These are phyloP conservation scores for Sclerotinia subarctica DNA, from an alignment of 2,329 filamentous ascomycete species.

Conservation along the genomic window DNA sequence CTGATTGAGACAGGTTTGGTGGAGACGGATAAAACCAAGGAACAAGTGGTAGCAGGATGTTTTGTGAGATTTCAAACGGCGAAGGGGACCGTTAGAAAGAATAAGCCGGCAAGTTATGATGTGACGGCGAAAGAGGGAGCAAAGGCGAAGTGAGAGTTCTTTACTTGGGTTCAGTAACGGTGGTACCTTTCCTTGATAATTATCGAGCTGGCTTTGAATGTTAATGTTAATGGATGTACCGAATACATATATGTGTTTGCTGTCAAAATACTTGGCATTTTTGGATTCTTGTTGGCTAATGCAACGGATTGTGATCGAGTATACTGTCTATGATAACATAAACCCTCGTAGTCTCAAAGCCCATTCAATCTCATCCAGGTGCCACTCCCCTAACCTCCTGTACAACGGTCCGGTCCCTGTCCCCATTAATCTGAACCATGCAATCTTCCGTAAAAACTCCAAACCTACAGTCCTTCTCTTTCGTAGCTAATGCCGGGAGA, in stretches of 20 bases:
- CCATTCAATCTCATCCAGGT: not conserved
- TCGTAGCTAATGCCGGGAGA: slow-evolving; percentile 55
- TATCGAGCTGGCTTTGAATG: not conserved
- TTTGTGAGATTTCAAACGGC: slow-evolving; percentile 23
- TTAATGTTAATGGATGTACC: not conserved
- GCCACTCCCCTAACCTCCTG: not conserved
- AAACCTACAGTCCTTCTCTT: slow-evolving; percentile 14
- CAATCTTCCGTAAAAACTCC: slow-evolving; percentile 7
- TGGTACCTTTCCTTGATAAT: not conserved
- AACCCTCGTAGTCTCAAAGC: not conserved
- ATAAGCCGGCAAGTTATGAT: slow-evolving; percentile 21
- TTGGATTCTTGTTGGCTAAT: not conserved
- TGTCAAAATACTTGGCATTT: not conserved
- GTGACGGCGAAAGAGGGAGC: not conserved
- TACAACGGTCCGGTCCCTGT: not conserved
- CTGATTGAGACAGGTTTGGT: slow-evolving; percentile 24
- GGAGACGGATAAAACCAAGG: slow-evolving; percentile 14
- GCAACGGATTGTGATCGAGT: not conserved
- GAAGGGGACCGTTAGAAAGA: slow-evolving; percentile 21
- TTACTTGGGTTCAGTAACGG: not conserved
- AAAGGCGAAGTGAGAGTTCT: not conserved
- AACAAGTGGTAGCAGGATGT: slow-evolving; percentile 22
- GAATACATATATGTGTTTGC: not conserved
- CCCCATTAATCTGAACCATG: slow-evolving; percentile 2
- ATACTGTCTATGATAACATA: not conserved